phyloP scores from a whole-genome alignment of 371 early-diverging fungal genomes.

The Mucor indicus region DNA sequence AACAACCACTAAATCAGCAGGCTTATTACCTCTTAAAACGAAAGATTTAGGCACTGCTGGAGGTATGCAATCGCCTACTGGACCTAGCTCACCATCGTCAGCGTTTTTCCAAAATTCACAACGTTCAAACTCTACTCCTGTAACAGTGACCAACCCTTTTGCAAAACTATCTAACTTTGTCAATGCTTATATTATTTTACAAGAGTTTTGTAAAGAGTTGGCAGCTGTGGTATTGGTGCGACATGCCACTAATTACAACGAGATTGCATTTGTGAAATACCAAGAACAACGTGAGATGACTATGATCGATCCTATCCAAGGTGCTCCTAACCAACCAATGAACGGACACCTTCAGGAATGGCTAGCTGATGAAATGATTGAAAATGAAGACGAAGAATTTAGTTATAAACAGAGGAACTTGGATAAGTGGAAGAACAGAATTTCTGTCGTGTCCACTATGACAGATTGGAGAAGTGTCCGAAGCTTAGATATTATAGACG shows the following conservation, averaged over 20 bases:
- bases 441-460: slow-evolving; percentile 39
- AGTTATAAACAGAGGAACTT: slow-evolving; percentile 27
- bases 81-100: slow-evolving; percentile 33
- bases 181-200: slow-evolving; percentile 57
- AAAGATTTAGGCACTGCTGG: slow-evolving; percentile 15
- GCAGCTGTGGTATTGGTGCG: slow-evolving; percentile 60
- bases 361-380: slow-evolving; percentile 17
- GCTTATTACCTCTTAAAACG: slow-evolving; percentile 18
- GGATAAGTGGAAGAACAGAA: slow-evolving; percentile 48
- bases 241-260: slow-evolving; percentile 44
- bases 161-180: slow-evolving; percentile 55
- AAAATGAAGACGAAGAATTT: slow-evolving; percentile 29
- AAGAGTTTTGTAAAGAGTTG: slow-evolving; percentile 67
- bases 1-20: slow-evolving; percentile 31
- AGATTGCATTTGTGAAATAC: slow-evolving; percentile 32
- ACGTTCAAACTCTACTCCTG: slow-evolving; percentile 46
- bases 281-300: slow-evolving; percentile 28
- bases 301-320: slow-evolving; percentile 17
- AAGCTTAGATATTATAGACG: slow-evolving; percentile 44
- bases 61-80: slow-evolving; percentile 19
- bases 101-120: slow-evolving; percentile 44
- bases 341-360: slow-evolving; percentile 8
- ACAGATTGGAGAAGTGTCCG: slow-evolving; percentile 44
- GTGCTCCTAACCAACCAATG: not conserved
- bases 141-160: slow-evolving; percentile 50